Conservation (phyloP, 345 rosid species). For the Populus pruinosa region DNA sequence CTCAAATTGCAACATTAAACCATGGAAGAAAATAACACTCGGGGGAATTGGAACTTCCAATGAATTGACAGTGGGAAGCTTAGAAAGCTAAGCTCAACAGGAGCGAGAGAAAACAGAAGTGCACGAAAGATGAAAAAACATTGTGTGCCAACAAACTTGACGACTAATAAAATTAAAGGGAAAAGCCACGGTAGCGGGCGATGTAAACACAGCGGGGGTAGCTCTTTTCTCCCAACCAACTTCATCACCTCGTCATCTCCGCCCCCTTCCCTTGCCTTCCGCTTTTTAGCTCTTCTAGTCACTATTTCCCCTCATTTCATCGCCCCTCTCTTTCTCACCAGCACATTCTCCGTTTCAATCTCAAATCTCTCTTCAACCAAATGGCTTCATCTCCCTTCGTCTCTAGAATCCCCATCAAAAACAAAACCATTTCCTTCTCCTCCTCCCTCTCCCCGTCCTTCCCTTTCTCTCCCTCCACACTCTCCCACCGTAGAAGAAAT, state of each 20-base stretch:
- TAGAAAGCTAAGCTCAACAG: neutral
- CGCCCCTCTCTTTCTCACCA: constrained; percentile 13
- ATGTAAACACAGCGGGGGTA: constrained; percentile 34
- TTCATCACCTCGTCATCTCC: constrained; percentile 74
- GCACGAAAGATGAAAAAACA: neutral
- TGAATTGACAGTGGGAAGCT: too few relatives aligned
- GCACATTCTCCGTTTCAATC: constrained; percentile 13
- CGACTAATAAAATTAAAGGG: neutral
- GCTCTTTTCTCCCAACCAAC: constrained; percentile 48
- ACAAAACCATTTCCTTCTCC: constrained; percentile 24
- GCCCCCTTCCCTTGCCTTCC: constrained; percentile 28
- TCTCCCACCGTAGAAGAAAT: constrained; percentile 17
- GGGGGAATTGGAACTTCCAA: too few relatives aligned
- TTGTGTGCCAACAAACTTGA: neutral
- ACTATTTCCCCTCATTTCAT: constrained; percentile 5
- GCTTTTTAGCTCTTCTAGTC: neutral
- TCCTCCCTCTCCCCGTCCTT: constrained; percentile 27
- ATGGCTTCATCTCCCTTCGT: constrained; percentile 14
- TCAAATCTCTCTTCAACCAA: constrained; percentile 29
- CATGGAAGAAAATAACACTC: too few relatives aligned
- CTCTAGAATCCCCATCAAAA: constrained; percentile 31
- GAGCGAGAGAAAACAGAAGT: neutral
- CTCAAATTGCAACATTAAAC: too few relatives aligned
- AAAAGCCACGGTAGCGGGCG: constrained; percentile 20
- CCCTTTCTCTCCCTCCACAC: constrained; percentile 21